Evolutionary conservation across 371 early-diverging fungal species (phyloP), one percentile per base, ranked within the genome.

Genomic region (Funneliformis caledonium): DNA sequence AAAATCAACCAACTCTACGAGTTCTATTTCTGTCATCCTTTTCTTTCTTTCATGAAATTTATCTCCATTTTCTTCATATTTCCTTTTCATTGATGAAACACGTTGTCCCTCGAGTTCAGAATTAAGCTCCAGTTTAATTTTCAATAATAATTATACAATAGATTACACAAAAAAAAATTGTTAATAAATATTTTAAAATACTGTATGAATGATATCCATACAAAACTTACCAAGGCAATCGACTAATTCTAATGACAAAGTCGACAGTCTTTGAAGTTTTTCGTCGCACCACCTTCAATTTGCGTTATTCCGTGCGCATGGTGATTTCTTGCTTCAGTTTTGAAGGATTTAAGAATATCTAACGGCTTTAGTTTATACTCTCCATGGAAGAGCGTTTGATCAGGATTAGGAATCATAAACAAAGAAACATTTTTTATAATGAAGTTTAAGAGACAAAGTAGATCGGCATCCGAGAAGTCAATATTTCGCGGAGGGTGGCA

Each of bases 281-380:
- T 76, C 76, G 12, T 76, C 76, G 2, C 42, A 2, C 76, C 76
- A 76, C 61, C 43, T 76, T 76, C 31, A 1, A 43, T 61, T 76
- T 76, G 31, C 61, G 76, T 76, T 60, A 76, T 76, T n/a, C 61
- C 76, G 9, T 76, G 76, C 45, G 43, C 76, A 61, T 76, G 45
- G 43, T 76, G 61, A 43, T 76, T 76, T 19, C 61, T 42, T n/a
- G 76, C 76, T 22, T 76, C 76, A 76, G 42, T 76, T 76, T 76
- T 76, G 61, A 76, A 76, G 43, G 76, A 61, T 76, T 76, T 33
- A 61, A 76, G 76, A 61, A 61, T n/a, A 61, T 76, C 61, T 76
- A 76, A 61, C n/a, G 61, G 76, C 61, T 76, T 76, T 60, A 76
- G 61, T 76, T 76, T 76, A 76, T 76, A 76, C 26, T 74, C 56